Evolutionary conservation across 306 rosid genomes (phyloP).

Genomic region (Abrus precatorius): DNA sequence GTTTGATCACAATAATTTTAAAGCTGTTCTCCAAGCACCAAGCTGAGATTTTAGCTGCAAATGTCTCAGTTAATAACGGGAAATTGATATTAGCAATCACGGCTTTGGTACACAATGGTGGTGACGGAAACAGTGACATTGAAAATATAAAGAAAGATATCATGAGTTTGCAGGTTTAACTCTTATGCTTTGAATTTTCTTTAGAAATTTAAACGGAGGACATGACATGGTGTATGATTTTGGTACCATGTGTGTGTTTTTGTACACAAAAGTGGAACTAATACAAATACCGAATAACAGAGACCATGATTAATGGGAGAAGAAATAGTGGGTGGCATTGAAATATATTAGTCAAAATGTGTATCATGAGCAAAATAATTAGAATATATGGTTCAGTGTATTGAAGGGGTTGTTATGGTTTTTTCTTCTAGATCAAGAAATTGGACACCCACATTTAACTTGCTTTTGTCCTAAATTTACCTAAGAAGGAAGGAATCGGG

Average conservation of each 20-base stretch:
- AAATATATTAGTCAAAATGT: background rate
- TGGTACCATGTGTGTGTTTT: background rate
- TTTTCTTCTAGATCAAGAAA: slow-evolving; percentile 17
- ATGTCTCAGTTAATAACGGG: slow-evolving; percentile 49
- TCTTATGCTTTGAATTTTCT: background rate
- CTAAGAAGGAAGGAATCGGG: slow-evolving; percentile 12
- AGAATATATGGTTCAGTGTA: background rate
- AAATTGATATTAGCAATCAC: slow-evolving; percentile 50
- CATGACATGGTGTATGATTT: background rate
- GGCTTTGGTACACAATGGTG: slow-evolving; percentile 20
- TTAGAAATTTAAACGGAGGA: background rate
- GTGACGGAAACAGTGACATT: slow-evolving; percentile 18
- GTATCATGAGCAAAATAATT: slow-evolving; percentile 6
- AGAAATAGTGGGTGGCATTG: background rate
- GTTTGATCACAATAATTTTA: slow-evolving; percentile 40
- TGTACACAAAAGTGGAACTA: background rate
- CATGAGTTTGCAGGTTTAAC: slow-evolving; percentile 43
- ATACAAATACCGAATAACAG: background rate
- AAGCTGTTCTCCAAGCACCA: slow-evolving; percentile 48
- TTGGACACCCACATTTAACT: background rate
- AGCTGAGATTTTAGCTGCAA: slow-evolving; percentile 54
- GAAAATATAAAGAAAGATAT: slow-evolving; percentile 56
- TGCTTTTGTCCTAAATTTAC: slow-evolving; percentile 12
- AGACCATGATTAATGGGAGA: background rate
- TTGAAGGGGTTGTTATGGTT: slow-evolving; percentile 3